A percentile compares a stretch with the other conserved stretches of the same genome.
Conservation (phyloP, 495 filamentous ascomycete genomes). For the Acidiella bohemica region DNA sequence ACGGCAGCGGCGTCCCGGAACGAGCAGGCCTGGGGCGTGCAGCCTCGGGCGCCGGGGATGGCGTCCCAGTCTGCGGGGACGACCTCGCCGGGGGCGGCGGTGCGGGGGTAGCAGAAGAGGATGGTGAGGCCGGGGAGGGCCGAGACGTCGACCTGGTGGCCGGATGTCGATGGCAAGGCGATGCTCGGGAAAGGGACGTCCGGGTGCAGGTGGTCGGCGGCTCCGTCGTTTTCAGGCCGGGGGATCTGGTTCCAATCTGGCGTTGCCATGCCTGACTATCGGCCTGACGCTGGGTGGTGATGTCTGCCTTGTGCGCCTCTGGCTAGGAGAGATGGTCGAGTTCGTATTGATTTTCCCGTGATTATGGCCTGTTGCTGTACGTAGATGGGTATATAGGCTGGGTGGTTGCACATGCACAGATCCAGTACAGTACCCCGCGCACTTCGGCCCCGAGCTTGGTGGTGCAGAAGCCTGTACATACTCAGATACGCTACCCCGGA, state of each 20-base stretch:
- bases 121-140: conserved; percentile 20
- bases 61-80: conserved; percentile 20
- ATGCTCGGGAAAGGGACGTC: conserved; percentile 10
- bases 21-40: conserved; percentile 25
- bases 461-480: no score
- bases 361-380: no score
- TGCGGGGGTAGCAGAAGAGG: conserved; percentile 23
- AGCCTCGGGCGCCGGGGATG: conserved; percentile 25
- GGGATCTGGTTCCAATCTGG: conserved; percentile 10
- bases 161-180: conserved; percentile 14
- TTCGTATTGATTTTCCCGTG: no score
- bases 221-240: conserved; percentile 20
- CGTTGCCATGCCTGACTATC: background rate
- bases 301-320: no score
- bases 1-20: conserved; percentile 21
- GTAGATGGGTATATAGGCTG: no score
- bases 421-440: no score
- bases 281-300: no score
- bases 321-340: no score
- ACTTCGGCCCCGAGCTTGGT: no score
- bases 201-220: conserved; percentile 19
- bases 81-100: conserved; percentile 17
- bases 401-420: no score
- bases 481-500: no score
- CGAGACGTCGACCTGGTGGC: conserved; percentile 16